Evolutionary conservation across 2,329 filamentous ascomycete genomes (phyloP), one percentile per base, ranked within the genome.

Genomic region (Diplodia intermedia): DNA sequence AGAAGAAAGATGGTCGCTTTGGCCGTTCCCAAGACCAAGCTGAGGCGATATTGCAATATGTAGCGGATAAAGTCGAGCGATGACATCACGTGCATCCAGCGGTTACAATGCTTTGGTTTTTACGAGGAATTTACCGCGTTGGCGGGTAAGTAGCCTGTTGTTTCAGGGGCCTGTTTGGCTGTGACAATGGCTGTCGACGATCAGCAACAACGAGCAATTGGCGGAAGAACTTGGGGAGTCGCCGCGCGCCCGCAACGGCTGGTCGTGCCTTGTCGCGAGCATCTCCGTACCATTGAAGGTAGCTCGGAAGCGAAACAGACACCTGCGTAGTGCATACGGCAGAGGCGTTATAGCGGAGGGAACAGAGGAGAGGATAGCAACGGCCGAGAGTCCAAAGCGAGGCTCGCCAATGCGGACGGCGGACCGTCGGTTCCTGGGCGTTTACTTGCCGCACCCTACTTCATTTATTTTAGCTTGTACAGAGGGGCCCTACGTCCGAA

Each of bases 361-460:
- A 36, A 29, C 8, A n/a, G 53, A n/a, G 53, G 20, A 29, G 20
- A 60, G 36, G 9, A 43, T n/a, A 14, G 15, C n/a, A 31, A 47
- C 31, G 7, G 31, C 31, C 31, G 31, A 38, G 36, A 12, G 11
- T 14, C 36, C 36, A 38, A 38, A 12, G 36, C 36, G 11, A 38
- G 36, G 57, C 57, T 62, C 57, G 57, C 57, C n/a, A 62, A 62
- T 49, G 43, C 60, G 60, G 60, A 14, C 31, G 31, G n/a, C 60
- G 60, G 60, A 26, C 60, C 60, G 60, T 52, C 60, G 60, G 60
- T 63, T 63, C 60, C 60, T 52, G 47, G 43, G 26, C n/a, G 18
- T 53, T 20, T n/a, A 52, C 31, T 52, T 63, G 20, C 60, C 60
- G 60, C 60, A 9, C 33, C 33, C 23, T 8, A 36, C 5, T 57